Base-by-base conservation (phyloP, 2,329 filamentous ascomycete species). In the Penicillium griseofulvum region DNA sequence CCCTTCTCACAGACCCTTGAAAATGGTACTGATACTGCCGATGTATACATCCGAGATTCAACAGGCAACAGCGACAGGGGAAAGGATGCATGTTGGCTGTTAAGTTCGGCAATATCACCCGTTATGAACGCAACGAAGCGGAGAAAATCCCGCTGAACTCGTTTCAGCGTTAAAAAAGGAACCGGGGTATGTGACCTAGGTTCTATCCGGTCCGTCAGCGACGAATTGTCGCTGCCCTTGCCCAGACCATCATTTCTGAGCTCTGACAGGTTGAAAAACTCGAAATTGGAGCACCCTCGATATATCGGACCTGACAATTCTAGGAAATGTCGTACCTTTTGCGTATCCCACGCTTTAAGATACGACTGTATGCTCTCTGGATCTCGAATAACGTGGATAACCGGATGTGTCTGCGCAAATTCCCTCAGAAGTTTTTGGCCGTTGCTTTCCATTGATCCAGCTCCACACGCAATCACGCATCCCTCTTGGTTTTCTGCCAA, bases 211-310 rank as follows among this genome's bases (percentile, higher is more conserved):
- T 63, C 58, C 2, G 67, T 62, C 7, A 69, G 65, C 1, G 69
- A 64, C 1, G 65, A 49, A 42, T 70, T 51, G 28, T 66, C 61
- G 16, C 49, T 55, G n/a, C 66, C 62, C 43, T 68, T 63, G 48
- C 33, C 38, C 4, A 48, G 38, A 9, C 55, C 67, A 41, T 73
- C 66, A 5, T 68, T 68, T 17, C 61, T 52, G 53, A 74, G 76
- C 65, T 90, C 87, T 2, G 86, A 86, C 16, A 89, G 76, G 62
- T 91, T 91, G 76, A 86, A 90, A 69, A 90, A 92, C 66, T 91
- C 88, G 58, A 88, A 82, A 62, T 89, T 91, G 11, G 86, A 87
- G 66, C 86, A 89, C 1, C 79, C 79, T 46, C 86, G 79, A 62
- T 89, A 85, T 16, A 88, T 80, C 2, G 70, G 71, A 8, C 71